Evolutionary conservation across 306 rosid genomes (phyloP).

Genomic region (Quillaja saponaria): DNA sequence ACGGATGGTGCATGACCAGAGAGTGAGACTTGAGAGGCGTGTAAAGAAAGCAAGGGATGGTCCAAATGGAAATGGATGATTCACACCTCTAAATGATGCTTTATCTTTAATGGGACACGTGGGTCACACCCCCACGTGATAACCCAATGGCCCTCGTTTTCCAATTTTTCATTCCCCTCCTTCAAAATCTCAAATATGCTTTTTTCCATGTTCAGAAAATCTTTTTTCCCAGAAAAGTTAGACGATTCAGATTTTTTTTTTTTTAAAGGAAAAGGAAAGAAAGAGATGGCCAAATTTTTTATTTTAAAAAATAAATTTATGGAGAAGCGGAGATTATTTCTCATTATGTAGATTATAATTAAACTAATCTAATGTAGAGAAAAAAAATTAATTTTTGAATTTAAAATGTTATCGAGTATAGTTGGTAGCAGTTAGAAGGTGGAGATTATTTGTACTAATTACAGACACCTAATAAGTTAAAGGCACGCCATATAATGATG

Average conservation of each 20-base stretch:
- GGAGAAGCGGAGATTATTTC: too few relatives aligned
- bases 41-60: conserved; percentile 36
- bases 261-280: too few relatives aligned
- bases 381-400: too few relatives aligned
- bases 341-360: too few relatives aligned
- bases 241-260: not conserved
- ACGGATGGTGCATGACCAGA: not conserved
- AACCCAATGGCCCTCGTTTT: conserved; percentile 49
- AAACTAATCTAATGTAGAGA: too few relatives aligned
- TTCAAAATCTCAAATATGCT: conserved; percentile 57
- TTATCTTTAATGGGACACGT: conserved; percentile 49
- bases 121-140: conserved; percentile 89
- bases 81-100: conserved; percentile 34
- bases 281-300: too few relatives aligned
- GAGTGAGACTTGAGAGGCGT: conserved; percentile 30
- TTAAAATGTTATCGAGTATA: too few relatives aligned
- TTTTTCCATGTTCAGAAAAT: conserved; percentile 39
- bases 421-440: too few relatives aligned
- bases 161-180: not conserved
- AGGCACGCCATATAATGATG: conserved; percentile 50
- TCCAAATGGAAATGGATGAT: conserved; percentile 39
- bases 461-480: conserved; percentile 35
- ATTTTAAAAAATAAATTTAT: too few relatives aligned
- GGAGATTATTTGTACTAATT: too few relatives aligned
- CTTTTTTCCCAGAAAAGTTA: conserved; percentile 1